A percentile compares a stretch with the other conserved stretches of the same genome.
Conservation (phyloP, 352 stramenopile genomes). For the Aphanomyces euteiches region DNA sequence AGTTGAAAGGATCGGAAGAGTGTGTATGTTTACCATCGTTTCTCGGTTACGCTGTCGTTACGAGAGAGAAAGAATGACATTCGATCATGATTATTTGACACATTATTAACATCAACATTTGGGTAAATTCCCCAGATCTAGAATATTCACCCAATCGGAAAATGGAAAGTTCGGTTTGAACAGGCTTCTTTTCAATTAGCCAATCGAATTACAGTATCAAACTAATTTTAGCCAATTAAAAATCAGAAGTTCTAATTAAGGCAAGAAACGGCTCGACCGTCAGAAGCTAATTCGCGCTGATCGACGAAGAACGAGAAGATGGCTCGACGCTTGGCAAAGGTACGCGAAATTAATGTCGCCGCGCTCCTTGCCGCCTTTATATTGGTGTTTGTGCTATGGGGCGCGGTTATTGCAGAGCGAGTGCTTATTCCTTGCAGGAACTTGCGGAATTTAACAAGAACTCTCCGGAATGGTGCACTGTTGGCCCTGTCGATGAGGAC, state of each 20-base stretch:
- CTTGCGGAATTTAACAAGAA: slow-evolving; percentile 86
- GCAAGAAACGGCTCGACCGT: slow-evolving; percentile 5
- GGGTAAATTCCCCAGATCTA: neutral
- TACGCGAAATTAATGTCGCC: slow-evolving; percentile 27
- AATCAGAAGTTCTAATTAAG: neutral
- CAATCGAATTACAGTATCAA: neutral
- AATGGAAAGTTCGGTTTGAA: slow-evolving; percentile 19
- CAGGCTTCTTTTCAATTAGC: slow-evolving; percentile 3
- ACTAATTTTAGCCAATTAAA: slow-evolving; percentile 17
- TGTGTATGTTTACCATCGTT: no score
- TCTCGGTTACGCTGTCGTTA: no score
- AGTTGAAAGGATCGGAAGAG: no score
- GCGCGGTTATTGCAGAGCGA: neutral
- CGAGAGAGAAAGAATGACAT: no score
- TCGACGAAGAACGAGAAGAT: slow-evolving; percentile 39
- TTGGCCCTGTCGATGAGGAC: slow-evolving; percentile 81
- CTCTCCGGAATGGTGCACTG: slow-evolving; percentile 86
- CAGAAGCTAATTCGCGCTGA: slow-evolving; percentile 25
- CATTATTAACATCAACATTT: neutral
- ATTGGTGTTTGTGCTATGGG: no score
- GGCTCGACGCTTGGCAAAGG: slow-evolving; percentile 80
- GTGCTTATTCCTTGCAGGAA: slow-evolving; percentile 45
- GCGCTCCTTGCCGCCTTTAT: no score
- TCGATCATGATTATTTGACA: no score
- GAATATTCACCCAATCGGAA: slow-evolving; percentile 13